Percentiles rank a stretch among this genome's conserved stretches.
Conservation (phyloP, 768 basidiomycete species). For the Grammothele lineata region DNA sequence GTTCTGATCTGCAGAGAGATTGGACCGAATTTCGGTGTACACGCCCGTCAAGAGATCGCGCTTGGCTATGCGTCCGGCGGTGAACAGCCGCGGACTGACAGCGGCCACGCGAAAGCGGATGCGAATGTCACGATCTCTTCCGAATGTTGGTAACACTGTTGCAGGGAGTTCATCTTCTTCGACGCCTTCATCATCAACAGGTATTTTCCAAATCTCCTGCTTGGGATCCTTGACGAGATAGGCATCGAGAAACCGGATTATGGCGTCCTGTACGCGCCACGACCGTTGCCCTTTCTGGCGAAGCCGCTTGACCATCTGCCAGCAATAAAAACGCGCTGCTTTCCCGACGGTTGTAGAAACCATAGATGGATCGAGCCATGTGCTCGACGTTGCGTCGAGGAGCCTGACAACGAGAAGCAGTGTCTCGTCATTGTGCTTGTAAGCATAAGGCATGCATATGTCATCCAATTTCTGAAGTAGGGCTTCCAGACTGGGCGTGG, state of each 20-base stretch:
- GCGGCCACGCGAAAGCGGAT: slow-evolving; percentile 76
- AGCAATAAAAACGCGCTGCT: slow-evolving; percentile 39
- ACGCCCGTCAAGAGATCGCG: slow-evolving; percentile 29
- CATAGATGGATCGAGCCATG: slow-evolving; percentile 45
- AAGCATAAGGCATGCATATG: slow-evolving; percentile 51
- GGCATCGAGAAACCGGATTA: slow-evolving; percentile 60
- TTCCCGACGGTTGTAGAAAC: slow-evolving; percentile 30
- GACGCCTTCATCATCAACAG: slow-evolving; percentile 8
- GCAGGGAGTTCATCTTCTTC: slow-evolving; percentile 34
- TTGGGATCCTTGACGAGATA: slow-evolving; percentile 59
- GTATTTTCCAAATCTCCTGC: slow-evolving; percentile 43
- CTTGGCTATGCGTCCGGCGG: slow-evolving; percentile 36
- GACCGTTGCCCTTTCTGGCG: slow-evolving; percentile 39
- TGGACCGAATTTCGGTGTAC: slow-evolving; percentile 45
- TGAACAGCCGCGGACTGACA: slow-evolving; percentile 55
- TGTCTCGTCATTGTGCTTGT: slow-evolving; percentile 47
- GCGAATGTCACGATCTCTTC: slow-evolving; percentile 72
- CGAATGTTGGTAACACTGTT: slow-evolving; percentile 47
- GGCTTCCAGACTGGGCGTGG: slow-evolving; percentile 41
- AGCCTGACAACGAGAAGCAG: slow-evolving; percentile 55
- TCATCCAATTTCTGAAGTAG: slow-evolving; percentile 52
- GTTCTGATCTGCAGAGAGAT: slow-evolving; percentile 41
- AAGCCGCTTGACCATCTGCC: slow-evolving; percentile 26
- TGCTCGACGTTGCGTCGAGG: slow-evolving; percentile 56
- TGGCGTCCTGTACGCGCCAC: slow-evolving; percentile 65